These are phyloP conservation scores for Sodiomyces alkalinus DNA, from an alignment of 2,329 filamentous ascomycete species.

Conservation along the genomic window DNA sequence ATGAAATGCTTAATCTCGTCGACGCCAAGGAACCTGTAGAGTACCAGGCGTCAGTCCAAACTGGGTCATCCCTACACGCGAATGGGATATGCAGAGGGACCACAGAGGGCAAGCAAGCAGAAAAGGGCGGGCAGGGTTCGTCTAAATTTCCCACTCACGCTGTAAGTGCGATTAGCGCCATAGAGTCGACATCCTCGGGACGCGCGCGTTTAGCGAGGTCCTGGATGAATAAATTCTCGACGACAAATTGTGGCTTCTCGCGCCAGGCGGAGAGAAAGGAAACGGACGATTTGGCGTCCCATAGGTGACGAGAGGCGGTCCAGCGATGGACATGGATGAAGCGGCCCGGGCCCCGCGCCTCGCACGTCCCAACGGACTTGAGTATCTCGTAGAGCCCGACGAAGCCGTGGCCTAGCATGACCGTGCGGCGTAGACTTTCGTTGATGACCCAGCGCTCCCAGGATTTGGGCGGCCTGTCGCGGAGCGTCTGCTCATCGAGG, in stretches of 20 bases:
- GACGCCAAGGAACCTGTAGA: constrained; percentile 4
- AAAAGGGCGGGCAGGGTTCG: too few relatives aligned
- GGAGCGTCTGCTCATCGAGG: constrained; percentile 10
- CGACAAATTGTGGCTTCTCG: constrained; percentile 21
- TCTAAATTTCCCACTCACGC: too few relatives aligned
- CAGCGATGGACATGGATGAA: constrained; percentile 12
- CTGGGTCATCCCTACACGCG: not conserved
- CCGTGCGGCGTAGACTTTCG: constrained; percentile 24
- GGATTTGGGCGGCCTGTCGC: constrained; percentile 19
- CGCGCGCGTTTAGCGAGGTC: constrained; percentile 21
- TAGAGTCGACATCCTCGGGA: constrained; percentile 23
- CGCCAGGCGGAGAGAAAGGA: constrained; percentile 28
- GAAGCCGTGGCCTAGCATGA: constrained; percentile 17
- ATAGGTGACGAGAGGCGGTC: constrained; percentile 26
- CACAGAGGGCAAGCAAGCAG: too few relatives aligned
- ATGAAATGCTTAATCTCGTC: constrained; percentile 9
- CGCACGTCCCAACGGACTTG: constrained; percentile 9
- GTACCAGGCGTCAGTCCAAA: not conserved
- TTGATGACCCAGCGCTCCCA: constrained; percentile 30
- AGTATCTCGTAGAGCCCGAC: constrained; percentile 19
- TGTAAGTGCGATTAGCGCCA: constrained; percentile 21
- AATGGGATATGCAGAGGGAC: not conserved
- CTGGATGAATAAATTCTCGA: constrained; percentile 18
- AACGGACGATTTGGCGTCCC: constrained; percentile 23
- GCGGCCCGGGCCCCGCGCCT: constrained; percentile 3